These are phyloP conservation scores for Entomortierella chlamydospora DNA, from an alignment of 192 early-diverging fungal genomes.

Conservation along the genomic window DNA sequence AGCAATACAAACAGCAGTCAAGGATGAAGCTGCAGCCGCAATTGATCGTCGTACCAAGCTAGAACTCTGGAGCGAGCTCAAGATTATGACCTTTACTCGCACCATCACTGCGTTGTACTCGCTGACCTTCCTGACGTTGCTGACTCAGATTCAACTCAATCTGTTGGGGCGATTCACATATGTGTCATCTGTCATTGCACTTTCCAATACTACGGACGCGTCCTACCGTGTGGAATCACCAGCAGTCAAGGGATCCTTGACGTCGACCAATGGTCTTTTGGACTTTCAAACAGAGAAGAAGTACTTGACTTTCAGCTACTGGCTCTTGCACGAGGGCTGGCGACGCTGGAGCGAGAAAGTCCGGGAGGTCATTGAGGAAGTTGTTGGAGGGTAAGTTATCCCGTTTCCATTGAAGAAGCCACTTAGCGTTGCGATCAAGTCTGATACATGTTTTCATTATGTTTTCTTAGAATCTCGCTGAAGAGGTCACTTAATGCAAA, in stretches of 20 bases:
- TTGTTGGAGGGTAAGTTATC: conserved; percentile 65
- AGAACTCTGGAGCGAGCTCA: conserved; percentile 91
- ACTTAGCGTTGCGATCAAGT: not conserved
- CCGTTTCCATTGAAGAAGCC: too few relatives aligned
- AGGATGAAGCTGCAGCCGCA: conserved; percentile 12
- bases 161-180: conserved; percentile 93
- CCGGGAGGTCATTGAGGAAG: conserved; percentile 71
- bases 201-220: conserved; percentile 62
- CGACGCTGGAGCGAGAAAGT: conserved; percentile 76
- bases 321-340: conserved; percentile 91
- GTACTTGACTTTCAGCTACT: conserved; percentile 93
- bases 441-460: not conserved
- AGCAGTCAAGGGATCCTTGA: conserved; percentile 34
- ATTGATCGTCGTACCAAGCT: conserved; percentile 66
- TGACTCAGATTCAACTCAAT: conserved; percentile 91
- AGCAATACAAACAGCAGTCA: conserved; percentile 2
- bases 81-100: conserved; percentile 89
- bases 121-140: conserved; percentile 84
- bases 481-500: conserved; percentile 72
- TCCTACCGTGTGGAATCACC: conserved; percentile 56
- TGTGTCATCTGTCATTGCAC: conserved; percentile 73
- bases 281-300: conserved; percentile 75
- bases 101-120: conserved; percentile 89
- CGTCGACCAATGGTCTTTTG: conserved; percentile 49
- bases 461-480: conserved; percentile 61